Base-by-base conservation (phyloP, 225 moss, liverwort and hornwort genomes). In the Polytrichum commune region DNA sequence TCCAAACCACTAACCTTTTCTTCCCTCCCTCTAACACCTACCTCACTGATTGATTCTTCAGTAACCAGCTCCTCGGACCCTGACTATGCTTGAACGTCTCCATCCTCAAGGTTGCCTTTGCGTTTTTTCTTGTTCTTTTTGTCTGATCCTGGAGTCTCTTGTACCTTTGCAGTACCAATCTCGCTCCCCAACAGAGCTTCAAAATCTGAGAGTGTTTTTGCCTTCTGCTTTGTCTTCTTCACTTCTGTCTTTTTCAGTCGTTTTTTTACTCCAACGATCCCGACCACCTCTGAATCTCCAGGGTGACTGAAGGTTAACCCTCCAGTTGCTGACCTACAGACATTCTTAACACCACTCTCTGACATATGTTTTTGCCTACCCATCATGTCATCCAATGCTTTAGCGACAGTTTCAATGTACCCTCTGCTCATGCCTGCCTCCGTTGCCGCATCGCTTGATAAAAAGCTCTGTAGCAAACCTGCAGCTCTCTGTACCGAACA, bases 401-500 rank as follows among this genome's bases (percentile, higher is more conserved):
- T 79, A 66, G 90, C 75, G 19, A 93, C 89, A 32, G 81, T 80
- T 71, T 82, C 84, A 22, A 93, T 56, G 62, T 95, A 91, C 5
- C 86, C 86, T 66, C 78, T 90, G 8, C 83, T 74, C 33, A 93
- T 77, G 53, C 90, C 88, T 30, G 82, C 68, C 60, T 90, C 95
- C 29, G 78, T 75, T 60, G 85, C 86, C 32, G 83, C 80, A 63
- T 84, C 88, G 70, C 91, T 84, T 27, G 83, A 76, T 62, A 95
- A 70, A 76, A 95, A 95, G 46, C 71, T 69, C 62, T 74, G 83
- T 10, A 95, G 71, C 67, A 95, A 54, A 28, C 73, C 79, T 38
- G 88, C 80, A 64, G 95, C 92, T 77, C 86, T 90, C 53, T 77
- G 75, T 4, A 91, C 78, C 19, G 95, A 83, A 80, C 92, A 95